These are phyloP conservation scores for Lyophyllum semitale DNA, from an alignment of 768 basidiomycete genomes.

Conservation along the genomic window DNA sequence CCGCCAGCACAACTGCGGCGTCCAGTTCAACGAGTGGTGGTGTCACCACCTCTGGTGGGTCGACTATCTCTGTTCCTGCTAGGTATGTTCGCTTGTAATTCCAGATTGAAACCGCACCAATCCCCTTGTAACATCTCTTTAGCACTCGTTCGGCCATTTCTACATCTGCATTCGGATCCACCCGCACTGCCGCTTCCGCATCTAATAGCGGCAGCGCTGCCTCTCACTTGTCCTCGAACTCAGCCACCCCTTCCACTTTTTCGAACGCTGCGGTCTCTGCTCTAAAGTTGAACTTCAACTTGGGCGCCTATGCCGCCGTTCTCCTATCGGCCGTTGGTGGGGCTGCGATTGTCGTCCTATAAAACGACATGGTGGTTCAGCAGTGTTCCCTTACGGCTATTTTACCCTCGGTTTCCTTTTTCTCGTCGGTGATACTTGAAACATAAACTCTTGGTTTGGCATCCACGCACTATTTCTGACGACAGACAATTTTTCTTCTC, in stretches of 20 bases:
- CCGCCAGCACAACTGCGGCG: conserved; percentile 1
- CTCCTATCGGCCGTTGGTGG: conserved; percentile 51
- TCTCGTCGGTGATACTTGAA: neutral
- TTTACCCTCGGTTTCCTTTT: too few species aligned
- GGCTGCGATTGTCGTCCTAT: conserved; percentile 40
- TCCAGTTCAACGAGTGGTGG: neutral
- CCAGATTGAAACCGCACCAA: neutral
- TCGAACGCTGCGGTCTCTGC: conserved; percentile 28
- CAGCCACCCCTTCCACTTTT: conserved; percentile 15
- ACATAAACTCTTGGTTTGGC: neutral
- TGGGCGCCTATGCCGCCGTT: conserved; percentile 34
- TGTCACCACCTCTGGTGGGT: neutral
- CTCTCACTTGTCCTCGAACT: conserved; percentile 9
- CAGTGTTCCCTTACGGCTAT: too few species aligned
- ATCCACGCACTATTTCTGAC: neutral
- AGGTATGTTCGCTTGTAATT: conserved; percentile 7
- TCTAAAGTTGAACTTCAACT: conserved; percentile 31
- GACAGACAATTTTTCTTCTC: neutral
- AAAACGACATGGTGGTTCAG: too few species aligned
- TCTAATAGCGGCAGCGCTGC: conserved; percentile 14
- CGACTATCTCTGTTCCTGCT: neutral
- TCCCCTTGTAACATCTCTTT: neutral
- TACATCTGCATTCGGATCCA: conserved; percentile 17
- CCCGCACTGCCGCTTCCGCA: conserved; percentile 11
- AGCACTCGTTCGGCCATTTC: neutral